Conservation (phyloP, 2,329 filamentous ascomycete genomes). For the Tolypocladium sp. region DNA sequence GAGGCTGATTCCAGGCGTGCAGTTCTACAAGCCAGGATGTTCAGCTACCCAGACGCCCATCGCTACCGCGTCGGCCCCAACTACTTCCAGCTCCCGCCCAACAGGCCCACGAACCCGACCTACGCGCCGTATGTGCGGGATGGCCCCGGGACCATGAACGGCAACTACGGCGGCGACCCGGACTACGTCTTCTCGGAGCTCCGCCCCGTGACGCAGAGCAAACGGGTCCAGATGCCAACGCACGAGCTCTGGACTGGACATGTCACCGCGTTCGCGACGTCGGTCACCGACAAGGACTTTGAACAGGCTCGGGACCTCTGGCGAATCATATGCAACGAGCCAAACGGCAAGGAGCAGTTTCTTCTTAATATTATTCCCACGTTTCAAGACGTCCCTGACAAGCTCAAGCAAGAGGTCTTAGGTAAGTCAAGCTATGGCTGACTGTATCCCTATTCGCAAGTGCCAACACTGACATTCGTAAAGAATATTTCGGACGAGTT, state of each 20-base stretch:
- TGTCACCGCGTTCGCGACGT: conserved; percentile 9
- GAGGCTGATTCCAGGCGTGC: neutral
- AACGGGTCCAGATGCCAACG: conserved; percentile 9
- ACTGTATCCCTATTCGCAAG: too few species aligned
- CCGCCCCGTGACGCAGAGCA: conserved; percentile 23
- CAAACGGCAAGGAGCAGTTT: conserved; percentile 10
- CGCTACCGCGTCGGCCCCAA: conserved; percentile 44
- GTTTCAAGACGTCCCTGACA: conserved; percentile 6
- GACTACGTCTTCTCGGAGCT: conserved; percentile 13
- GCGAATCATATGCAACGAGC: conserved; percentile 10
- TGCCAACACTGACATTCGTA: neutral
- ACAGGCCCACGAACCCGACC: conserved; percentile 8
- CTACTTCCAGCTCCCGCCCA: conserved; percentile 35
- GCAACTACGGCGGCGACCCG: conserved; percentile 17
- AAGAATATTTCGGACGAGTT: conserved; percentile 2
- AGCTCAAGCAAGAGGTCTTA: conserved; percentile 6
- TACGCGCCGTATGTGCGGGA: conserved; percentile 11
- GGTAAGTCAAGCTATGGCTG: neutral
- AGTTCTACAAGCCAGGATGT: conserved; percentile 38
- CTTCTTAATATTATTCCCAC: conserved; percentile 12
- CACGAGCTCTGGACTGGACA: conserved; percentile 12
- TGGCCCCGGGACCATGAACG: conserved; percentile 11
- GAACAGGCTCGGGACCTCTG: conserved; percentile 12
- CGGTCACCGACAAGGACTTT: conserved; percentile 10
- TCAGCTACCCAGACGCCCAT: conserved; percentile 39